Percentiles rank a stretch among this genome's conserved stretches.
These are phyloP conservation scores for Schizosaccharomyces japonicus DNA, from an alignment of 805 yeast species.

Conservation along the genomic window DNA sequence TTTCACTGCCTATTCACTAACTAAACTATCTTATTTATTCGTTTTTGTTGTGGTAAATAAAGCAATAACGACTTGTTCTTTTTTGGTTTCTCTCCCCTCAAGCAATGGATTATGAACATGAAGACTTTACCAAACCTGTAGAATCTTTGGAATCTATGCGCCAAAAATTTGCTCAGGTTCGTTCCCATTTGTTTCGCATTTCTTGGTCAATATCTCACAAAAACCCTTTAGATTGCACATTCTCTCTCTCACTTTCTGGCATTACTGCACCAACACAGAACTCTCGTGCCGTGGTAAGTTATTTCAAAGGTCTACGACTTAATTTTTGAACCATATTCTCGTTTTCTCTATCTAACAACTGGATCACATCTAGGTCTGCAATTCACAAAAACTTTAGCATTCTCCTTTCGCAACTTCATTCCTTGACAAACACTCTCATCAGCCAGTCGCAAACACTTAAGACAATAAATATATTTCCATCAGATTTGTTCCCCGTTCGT, in stretches of 20 bases:
- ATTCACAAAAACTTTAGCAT: neutral
- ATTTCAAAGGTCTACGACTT: neutral
- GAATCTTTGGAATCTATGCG: constrained; percentile 4
- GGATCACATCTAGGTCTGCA: constrained; percentile 2
- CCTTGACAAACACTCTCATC: neutral
- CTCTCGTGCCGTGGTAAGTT: neutral
- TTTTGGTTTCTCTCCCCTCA: too few species aligned
- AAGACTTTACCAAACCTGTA: neutral
- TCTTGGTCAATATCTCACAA: too few species aligned
- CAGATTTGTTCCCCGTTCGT: neutral
- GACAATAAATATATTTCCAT: neutral
- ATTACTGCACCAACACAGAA: neutral
- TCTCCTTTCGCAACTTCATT: constrained; percentile 1
- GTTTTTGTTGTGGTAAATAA: too few species aligned
- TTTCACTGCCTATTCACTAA: too few species aligned
- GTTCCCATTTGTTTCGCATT: neutral
- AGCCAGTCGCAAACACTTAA: neutral
- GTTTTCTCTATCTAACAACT: too few species aligned
- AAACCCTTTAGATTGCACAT: too few species aligned
- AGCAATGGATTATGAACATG: too few species aligned
- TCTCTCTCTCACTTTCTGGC: constrained; percentile 2
- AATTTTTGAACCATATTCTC: too few species aligned
- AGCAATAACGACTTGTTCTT: too few species aligned
- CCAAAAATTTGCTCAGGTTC: neutral
- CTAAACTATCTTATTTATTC: too few species aligned